Evolutionary conservation across 192 early-diverging fungal genomes (phyloP).

Genomic region (Rhizophagus prolifer): DNA sequence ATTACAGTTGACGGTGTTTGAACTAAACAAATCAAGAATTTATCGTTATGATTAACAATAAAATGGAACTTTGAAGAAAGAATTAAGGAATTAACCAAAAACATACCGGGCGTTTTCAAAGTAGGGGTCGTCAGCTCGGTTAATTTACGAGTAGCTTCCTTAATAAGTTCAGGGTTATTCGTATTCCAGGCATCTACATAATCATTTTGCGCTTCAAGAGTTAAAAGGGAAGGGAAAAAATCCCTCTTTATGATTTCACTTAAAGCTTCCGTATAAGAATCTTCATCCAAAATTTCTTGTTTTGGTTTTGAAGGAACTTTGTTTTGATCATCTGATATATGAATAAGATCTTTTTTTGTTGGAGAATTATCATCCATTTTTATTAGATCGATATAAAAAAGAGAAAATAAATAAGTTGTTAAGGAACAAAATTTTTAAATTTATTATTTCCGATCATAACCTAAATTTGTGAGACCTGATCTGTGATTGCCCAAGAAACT

Average conservation of each 20-base stretch:
- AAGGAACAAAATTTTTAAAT: no score
- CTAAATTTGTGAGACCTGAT: no score
- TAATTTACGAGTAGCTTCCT: conserved; percentile 36
- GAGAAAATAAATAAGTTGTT: no score
- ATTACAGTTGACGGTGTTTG: conserved; percentile 16
- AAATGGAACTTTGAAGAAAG: not conserved
- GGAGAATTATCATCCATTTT: not conserved
- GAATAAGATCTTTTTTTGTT: not conserved
- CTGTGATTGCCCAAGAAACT: no score
- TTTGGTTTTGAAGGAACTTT: conserved; percentile 12
- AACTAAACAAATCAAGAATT: conserved; percentile 26
- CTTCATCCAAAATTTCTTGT: conserved; percentile 68
- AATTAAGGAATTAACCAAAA: not conserved
- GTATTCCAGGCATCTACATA: conserved; percentile 42
- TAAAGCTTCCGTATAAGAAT: conserved; percentile 72
- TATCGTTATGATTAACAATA: not conserved
- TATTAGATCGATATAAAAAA: not conserved
- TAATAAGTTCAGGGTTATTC: conserved; percentile 38
- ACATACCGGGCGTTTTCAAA: conserved; percentile 37
- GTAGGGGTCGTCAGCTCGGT: conserved; percentile 40
- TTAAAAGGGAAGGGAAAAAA: conserved; percentile 75
- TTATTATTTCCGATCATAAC: no score
- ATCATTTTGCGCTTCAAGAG: conserved; percentile 51
- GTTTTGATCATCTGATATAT: not conserved
- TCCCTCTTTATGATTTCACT: conserved; percentile 79